These are phyloP conservation scores for Cryptococcus maquisensis DNA, from an alignment of 1,284 basidiomycete species.

Conservation along the genomic window DNA sequence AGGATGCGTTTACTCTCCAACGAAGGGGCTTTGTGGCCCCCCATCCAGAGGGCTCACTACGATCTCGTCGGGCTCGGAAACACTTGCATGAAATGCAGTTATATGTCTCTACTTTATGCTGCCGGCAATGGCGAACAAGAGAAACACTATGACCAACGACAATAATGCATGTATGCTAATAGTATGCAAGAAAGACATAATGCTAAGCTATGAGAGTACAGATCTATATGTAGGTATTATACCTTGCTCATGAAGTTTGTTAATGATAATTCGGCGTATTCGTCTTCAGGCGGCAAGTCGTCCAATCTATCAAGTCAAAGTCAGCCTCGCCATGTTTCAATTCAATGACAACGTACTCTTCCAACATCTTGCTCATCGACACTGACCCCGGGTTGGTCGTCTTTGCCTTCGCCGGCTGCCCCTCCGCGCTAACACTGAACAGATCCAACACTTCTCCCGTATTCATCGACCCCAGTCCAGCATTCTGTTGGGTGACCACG, in stretches of 20 bases:
- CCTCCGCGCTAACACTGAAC: conserved; percentile 73
- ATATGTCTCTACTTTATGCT: no score
- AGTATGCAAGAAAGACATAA: no score
- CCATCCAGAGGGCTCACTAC: no score
- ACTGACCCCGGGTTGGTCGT: conserved; percentile 57
- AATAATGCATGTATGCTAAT: no score
- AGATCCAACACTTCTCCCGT: conserved; percentile 95
- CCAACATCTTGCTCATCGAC: conserved; percentile 72
- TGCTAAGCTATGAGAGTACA: no score
- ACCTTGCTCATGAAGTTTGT: conserved; percentile 61
- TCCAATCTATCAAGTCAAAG: conserved; percentile 57
- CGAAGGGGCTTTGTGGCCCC: no score
- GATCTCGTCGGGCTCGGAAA: no score
- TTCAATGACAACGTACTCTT: conserved; percentile 50
- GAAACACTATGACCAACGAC: no score
- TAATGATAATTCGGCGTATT: conserved; percentile 80
- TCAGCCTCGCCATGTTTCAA: background rate
- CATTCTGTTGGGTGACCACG: conserved; percentile 95
- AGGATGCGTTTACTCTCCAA: no score
- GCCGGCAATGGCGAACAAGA: no score
- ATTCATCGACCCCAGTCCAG: conserved; percentile 89
- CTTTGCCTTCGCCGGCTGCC: conserved; percentile 57
- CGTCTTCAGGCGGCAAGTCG: conserved; percentile 81
- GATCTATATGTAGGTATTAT: conserved; percentile 2
- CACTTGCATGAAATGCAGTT: no score